Evolutionary conservation across 2,329 filamentous ascomycete species (phyloP).

Genomic region (Dactylonectria macrodidyma): DNA sequence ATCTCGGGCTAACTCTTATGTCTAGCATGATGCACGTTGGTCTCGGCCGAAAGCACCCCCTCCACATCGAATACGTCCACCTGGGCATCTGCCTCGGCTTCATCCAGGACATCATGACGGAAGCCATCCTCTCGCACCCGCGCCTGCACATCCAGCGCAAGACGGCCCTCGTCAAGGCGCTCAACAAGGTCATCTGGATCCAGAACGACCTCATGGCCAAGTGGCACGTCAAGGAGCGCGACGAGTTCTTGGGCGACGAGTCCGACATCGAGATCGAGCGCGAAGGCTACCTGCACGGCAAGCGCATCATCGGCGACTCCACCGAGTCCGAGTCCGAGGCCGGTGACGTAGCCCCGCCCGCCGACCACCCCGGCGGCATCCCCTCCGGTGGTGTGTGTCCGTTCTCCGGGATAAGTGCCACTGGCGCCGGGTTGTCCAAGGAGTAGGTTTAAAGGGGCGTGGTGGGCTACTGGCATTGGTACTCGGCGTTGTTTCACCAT

Average conservation of each 20-base stretch:
- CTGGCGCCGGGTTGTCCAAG: conserved; percentile 29
- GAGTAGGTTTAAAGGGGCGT: conserved; percentile 8
- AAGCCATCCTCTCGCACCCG: conserved; percentile 82
- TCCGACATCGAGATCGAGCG: conserved; percentile 68
- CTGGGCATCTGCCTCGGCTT: conserved; percentile 80
- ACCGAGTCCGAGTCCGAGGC: conserved; percentile 35
- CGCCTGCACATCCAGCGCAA: conserved; percentile 77
- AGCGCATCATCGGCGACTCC: conserved; percentile 66
- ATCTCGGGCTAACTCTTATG: background rate
- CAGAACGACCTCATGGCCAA: conserved; percentile 90
- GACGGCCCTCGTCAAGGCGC: conserved; percentile 80
- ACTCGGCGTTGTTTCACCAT: conserved; percentile 22
- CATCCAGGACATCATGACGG: conserved; percentile 83
- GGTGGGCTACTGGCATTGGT: background rate
- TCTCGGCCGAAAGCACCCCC: conserved; percentile 77
- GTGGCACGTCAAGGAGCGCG: conserved; percentile 81
- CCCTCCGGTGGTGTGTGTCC: conserved; percentile 44
- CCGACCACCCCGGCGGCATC: conserved; percentile 35
- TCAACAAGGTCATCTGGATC: conserved; percentile 89
- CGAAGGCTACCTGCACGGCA: conserved; percentile 76
- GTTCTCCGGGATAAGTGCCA: conserved; percentile 45
- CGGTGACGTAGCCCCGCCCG: conserved; percentile 17
- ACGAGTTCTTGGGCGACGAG: conserved; percentile 68
- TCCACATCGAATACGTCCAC: conserved; percentile 87
- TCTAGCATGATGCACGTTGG: conserved; percentile 84